Evolutionary conservation across 2,329 filamentous ascomycete species (phyloP).

Genomic region (Dothidotthia symphoricarpi): DNA sequence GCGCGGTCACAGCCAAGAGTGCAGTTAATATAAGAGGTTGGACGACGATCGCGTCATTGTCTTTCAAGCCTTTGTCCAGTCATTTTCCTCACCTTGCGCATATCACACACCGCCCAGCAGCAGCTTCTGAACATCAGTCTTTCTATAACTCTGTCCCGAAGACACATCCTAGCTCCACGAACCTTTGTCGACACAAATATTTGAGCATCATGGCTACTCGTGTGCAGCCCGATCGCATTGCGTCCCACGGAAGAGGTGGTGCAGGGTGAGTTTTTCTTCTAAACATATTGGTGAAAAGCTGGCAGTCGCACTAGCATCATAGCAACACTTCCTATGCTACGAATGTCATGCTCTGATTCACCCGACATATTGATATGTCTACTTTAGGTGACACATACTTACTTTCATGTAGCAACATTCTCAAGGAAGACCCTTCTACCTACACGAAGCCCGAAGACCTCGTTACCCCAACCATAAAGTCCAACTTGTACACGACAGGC

Average conservation of each 20-base stretch:
- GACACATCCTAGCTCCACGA: too few species aligned
- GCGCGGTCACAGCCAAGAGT: constrained; percentile 16
- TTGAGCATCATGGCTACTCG: constrained; percentile 21
- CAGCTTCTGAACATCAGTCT: not conserved
- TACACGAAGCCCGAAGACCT: constrained; percentile 58
- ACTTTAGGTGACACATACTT: constrained; percentile 1
- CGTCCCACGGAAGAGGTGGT: constrained; percentile 73
- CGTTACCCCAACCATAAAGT: constrained; percentile 79
- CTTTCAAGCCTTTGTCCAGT: constrained; percentile 10
- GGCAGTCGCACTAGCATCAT: not conserved
- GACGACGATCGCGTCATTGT: constrained; percentile 16
- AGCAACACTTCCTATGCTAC: not conserved
- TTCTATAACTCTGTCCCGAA: not conserved
- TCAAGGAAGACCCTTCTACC: constrained; percentile 37
- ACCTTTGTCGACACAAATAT: not conserved
- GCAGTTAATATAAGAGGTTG: constrained; percentile 12
- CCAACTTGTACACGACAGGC: constrained; percentile 81
- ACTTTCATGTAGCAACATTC: constrained; percentile 49
- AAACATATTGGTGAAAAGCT: not conserved
- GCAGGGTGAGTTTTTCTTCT: constrained; percentile 49
- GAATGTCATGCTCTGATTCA: too few species aligned
- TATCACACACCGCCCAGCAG: not conserved
- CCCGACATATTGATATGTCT: not conserved
- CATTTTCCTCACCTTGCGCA: constrained; percentile 6
- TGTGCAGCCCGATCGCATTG: constrained; percentile 29